These are phyloP conservation scores for Lagerstroemia speciosa DNA, from an alignment of 345 rosid species.

Conservation along the genomic window DNA sequence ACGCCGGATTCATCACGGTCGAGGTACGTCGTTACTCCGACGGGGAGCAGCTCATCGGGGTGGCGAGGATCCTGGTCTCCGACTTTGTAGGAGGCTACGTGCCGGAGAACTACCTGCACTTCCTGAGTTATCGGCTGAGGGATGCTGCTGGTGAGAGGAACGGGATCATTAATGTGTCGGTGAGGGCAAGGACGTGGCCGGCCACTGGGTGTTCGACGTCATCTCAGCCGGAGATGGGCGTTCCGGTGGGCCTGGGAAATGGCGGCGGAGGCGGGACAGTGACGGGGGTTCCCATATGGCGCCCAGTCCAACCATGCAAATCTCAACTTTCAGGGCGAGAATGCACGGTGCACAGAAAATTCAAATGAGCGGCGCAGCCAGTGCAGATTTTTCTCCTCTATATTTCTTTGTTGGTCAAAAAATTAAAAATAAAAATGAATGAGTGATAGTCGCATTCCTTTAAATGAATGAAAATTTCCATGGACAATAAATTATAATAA, in stretches of 20 bases:
- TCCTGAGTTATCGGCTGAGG: conserved; percentile 17
- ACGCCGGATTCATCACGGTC: neutral
- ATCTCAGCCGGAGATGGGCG: neutral
- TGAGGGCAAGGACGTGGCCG: conserved; percentile 11
- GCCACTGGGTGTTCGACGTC: neutral
- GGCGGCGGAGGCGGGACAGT: neutral
- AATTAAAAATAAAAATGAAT: too few species aligned
- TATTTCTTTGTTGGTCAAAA: too few species aligned
- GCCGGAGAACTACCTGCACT: conserved; percentile 10
- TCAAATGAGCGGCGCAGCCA: too few species aligned
- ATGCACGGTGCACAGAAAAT: neutral
- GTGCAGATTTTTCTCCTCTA: neutral
- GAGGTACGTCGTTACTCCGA: conserved; percentile 15
- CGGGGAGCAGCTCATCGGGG: conserved; percentile 5
- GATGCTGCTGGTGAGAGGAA: conserved; percentile 10
- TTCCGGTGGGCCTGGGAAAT: conserved; percentile 1
- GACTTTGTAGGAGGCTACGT: conserved; percentile 21
- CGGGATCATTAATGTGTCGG: conserved; percentile 13
- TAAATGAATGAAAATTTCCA: too few species aligned
- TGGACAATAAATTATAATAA: too few species aligned
- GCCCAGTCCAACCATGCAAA: neutral
- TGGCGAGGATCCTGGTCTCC: conserved; percentile 13
- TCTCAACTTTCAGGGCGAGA: neutral
- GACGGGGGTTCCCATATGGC: conserved; percentile 12
- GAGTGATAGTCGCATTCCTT: too few species aligned